phyloP scores from a whole-genome alignment of 75 land plant genomes.

The Sequoiadendron giganteum region DNA sequence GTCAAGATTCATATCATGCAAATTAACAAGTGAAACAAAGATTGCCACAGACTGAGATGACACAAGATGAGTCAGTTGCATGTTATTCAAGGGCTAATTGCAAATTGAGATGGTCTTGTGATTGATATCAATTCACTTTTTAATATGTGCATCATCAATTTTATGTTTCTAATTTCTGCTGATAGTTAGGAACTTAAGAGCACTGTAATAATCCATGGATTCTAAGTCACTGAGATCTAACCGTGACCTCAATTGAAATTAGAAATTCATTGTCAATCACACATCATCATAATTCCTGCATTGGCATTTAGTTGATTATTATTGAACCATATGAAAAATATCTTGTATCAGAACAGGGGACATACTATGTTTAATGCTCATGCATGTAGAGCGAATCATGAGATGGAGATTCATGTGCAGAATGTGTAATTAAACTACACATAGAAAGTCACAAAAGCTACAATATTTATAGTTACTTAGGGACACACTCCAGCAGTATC shows the following conservation, averaged over 20 bases:
- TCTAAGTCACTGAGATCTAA: neutral
- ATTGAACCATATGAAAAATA: neutral
- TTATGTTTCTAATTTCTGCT: neutral
- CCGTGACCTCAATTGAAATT: neutral
- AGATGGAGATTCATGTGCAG: neutral
- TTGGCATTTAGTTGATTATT: neutral
- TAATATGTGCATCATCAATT: neutral
- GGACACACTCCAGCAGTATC: neutral
- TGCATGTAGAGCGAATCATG: neutral
- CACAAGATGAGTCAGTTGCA: neutral
- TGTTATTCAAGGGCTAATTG: neutral
- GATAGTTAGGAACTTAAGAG: neutral
- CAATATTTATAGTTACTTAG: neutral
- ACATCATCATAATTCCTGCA: neutral
- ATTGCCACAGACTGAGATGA: too few species aligned
- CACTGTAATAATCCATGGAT: neutral
- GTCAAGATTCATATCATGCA: neutral
- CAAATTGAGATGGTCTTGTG: neutral
- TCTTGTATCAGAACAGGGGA: too few species aligned
- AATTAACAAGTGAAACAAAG: neutral
- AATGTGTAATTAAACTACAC: neutral
- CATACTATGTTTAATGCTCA: neutral
- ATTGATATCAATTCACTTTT: neutral
- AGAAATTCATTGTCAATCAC: neutral
- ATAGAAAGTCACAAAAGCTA: neutral